Base-by-base conservation (phyloP, 2,329 filamentous ascomycete species). In the Teratosphaeriaceae sp. region DNA sequence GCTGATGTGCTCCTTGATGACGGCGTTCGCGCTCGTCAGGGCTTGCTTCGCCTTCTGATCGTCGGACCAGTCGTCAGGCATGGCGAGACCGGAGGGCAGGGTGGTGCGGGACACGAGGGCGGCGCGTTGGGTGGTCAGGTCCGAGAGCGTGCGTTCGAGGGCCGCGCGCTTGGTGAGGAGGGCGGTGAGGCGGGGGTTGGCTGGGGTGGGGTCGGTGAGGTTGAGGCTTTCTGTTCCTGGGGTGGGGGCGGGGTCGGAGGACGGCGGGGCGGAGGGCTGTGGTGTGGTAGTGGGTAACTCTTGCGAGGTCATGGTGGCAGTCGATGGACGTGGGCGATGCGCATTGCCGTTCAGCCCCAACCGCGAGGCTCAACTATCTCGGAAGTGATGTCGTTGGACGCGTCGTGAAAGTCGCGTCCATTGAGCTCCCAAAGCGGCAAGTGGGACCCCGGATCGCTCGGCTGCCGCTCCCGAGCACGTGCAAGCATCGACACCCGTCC, bases 1-100 rank as follows among this genome's bases (percentile, higher is more conserved):
- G 45, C 71, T 71, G 55, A 85, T 85, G 58, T 85, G 82, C 23
- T 67, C 65, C 42, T 78, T 74, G 40, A 83, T 76, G 8, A 77
- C 75, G 16, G 65, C 63, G 30, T 74, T 67, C 0, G 77, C 70
- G 9, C 70, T 66, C 12, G 51, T 61, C 48, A 66, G 58, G 3
- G 65, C 64, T 45, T 52, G 53, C 21, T 48, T 45, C 19, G 49
- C 38, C 29, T 48, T 44, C 26, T 60, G 47, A 19, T 59, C 55
- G 3, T 51, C 49, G 13, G 49, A 41, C 48, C 53, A 53, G 22
- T 55, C 46, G n/a, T 21, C 37, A 3, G 44, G 57, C 50, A 51
- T 55, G 30, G 30, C 56, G 37, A 57, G 52, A 23, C 43, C 53
- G 37, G 48, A 65, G 36, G 51, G 57, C 3, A 58, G 50, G 26